Evolutionary conservation across 2,329 filamentous ascomycete genomes (phyloP), one percentile per base, ranked within the genome.

Genomic region (Xylaria sp.): DNA sequence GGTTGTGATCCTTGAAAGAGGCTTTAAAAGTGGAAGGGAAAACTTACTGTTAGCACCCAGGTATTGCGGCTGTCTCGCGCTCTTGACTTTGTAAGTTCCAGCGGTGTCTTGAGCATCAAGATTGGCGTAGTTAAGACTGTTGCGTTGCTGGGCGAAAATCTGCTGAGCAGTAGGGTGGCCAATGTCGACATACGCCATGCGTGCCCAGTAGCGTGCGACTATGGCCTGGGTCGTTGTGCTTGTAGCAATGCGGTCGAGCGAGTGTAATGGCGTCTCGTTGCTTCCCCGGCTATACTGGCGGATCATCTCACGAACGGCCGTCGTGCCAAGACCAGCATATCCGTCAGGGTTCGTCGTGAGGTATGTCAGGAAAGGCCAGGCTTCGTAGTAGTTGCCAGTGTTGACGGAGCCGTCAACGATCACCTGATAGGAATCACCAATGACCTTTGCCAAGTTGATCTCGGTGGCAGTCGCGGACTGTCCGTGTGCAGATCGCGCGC

Each of bases 101-200:
- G 75, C 77, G 21, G 60, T 71, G 3, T 76, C 74, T 37, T 68
- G 67, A 2, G 72, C 64, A 57, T 82, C 78, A 11, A 83, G 71
- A 64, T 80, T 81, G 56, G 75, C 74, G 40, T 79, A 82, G 68
- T 78, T 79, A 55, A 82, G 67, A 15, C 64, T 64, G 2, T 65
- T 64, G 11, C 76, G 73, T 65, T 79, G 73, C 31, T 60, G 60
- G 2, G 75, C 67, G 71, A 80, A 83, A 42, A 74, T 61, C 0
- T 75, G 67, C 19, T 77, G 75, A 0, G 79, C 79, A 7, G 75
- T 75, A 0, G 73, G 61, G 66, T 84, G 79, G 12, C 79, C 80
- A 33, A 84, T 82, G 45, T 84, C 82, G 11, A 80, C 80, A 63
- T 79, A 82, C 4, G 82, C 82, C 82, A 84, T 84, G 61, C 78